Evolutionary conservation across 2,329 filamentous ascomycete genomes (phyloP).

Genomic region (Colletotrichum ledebouriae): DNA sequence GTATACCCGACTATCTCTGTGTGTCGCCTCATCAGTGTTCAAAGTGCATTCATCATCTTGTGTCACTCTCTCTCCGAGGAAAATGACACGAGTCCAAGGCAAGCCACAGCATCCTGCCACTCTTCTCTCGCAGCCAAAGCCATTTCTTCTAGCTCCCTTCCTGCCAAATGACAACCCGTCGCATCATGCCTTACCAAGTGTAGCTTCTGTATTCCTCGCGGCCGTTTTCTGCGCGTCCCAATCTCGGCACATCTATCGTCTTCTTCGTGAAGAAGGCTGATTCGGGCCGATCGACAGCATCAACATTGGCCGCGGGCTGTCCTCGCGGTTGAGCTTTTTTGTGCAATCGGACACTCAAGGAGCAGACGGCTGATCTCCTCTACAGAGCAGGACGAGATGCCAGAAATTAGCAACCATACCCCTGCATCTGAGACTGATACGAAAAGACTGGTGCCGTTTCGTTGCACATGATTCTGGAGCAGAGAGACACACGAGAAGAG

Average conservation of each 20-base stretch:
- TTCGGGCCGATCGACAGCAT: slow-evolving; percentile 21
- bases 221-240: slow-evolving; percentile 10
- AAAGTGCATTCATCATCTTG: too few species aligned
- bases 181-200: slow-evolving; percentile 11
- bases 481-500: slow-evolving; percentile 25
- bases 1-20: neutral
- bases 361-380: neutral
- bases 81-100: slow-evolving; percentile 25
- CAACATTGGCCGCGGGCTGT: too few species aligned
- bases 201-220: neutral
- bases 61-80: neutral
- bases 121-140: slow-evolving; percentile 16
- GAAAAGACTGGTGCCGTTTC: slow-evolving; percentile 14
- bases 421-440: slow-evolving; percentile 22
- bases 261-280: slow-evolving; percentile 6
- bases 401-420: neutral
- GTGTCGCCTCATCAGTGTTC: too few species aligned
- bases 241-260: slow-evolving; percentile 12
- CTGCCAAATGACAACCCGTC: slow-evolving; percentile 11
- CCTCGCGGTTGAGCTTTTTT: too few species aligned
- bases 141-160: slow-evolving; percentile 26
- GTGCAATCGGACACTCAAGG: neutral
- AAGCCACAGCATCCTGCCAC: slow-evolving; percentile 32
- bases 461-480: slow-evolving; percentile 2
- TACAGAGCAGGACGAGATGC: slow-evolving; percentile 1